Base-by-base conservation (phyloP, 352 stramenopile species). In the Globisporangium polare region DNA sequence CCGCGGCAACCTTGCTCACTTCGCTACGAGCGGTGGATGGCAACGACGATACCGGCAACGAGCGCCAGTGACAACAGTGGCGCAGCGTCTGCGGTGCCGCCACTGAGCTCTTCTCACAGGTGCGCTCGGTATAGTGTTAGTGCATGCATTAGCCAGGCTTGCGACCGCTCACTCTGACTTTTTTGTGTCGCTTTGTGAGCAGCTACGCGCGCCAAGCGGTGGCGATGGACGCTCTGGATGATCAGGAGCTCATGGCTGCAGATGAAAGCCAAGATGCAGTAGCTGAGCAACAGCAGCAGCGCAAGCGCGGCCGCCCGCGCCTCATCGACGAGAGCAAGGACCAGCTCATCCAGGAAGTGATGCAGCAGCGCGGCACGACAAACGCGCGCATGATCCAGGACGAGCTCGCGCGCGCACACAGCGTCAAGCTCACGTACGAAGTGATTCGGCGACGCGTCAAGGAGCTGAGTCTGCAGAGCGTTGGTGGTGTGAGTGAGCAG, bases 371-470 rank as follows among this genome's bases (percentile, higher is more conserved):
- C 45, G 61, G 56, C 35, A 71, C 62, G 26, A 56, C 47, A 31
- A 68, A 67, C 26, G 70, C 60, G 20, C 51, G 54, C 22, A 55
- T 67, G 26, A 62, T 73, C 29, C 69, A 69, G 55, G 66, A 76
- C n/a, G 41, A 66, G 39, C 57, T 76, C 22, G 66, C 50, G 18
- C 46, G 39, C 26, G 51, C 42, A 10, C 60, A 72, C 51, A 72
- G 57, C 17, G 41, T 66, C 24, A 56, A 47, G n/a, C 41, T 77
- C 26, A 63, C 63, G 31, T 72, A 74, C 51, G 70, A 77, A 45
- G 60, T 68, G 31, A 49, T 79, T 8, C 53, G 62, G 7, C 58
- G 52, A 24, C 62, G 53, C 3, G 56, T 73, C 33, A 73, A 71
- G 47, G 47, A 66, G 51, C 47, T 75, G 35, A 26, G 41, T 26